Base-by-base conservation (phyloP, 495 filamentous ascomycete species). In the Penicillium dipodomyicola region DNA sequence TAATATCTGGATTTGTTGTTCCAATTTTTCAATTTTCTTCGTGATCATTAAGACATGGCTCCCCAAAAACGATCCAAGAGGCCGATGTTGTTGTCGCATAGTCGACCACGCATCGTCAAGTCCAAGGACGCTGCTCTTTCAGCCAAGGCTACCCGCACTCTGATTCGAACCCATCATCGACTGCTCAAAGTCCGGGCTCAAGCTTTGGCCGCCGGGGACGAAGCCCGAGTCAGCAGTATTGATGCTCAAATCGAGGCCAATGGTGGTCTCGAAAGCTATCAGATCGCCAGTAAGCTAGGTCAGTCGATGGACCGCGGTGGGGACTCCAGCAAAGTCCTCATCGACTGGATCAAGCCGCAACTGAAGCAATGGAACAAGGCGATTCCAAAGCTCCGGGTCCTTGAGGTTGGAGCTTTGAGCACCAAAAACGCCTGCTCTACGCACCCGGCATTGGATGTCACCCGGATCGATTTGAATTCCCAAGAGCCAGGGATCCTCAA, bases 351-450 rank as follows among this genome's bases (percentile, higher is more conserved):
- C 32, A 69, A 79, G 45, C 74, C 84, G 4, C 56, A 71, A 30
- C 61, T 77, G 49, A 65, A 44, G 30, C 52, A 59, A 41, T 61
- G 63, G 56, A 61, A 66, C 56, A 56, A 64, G 6, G 53, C 58
- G 6, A 23, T 66, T 5, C 57, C 59, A 15, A 75, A 73, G 49
- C 65, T 89, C 27, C 80, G 79, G 19, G 80, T 97, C 71, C 81
- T 99, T 5, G 94, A 99, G 68, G 85, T 99, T 48, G 94, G 94
- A 30, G 91, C 91, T 11, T 80, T 99, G 46, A 92, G 89, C 60
- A 86, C 84, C 5, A 79, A 85, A 43, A 99, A 97, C 69, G 87
- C 84, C 8, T 95, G 91, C 68, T 91, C 92, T 0, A 82, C 79
- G 62, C 87, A 86, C 45, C 70, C 72, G 2, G 58, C 80, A 41